Percentiles rank a stretch among this genome's conserved stretches.
These are phyloP conservation scores for Penicillium goetzii DNA, from an alignment of 495 filamentous ascomycete species.

Conservation along the genomic window DNA sequence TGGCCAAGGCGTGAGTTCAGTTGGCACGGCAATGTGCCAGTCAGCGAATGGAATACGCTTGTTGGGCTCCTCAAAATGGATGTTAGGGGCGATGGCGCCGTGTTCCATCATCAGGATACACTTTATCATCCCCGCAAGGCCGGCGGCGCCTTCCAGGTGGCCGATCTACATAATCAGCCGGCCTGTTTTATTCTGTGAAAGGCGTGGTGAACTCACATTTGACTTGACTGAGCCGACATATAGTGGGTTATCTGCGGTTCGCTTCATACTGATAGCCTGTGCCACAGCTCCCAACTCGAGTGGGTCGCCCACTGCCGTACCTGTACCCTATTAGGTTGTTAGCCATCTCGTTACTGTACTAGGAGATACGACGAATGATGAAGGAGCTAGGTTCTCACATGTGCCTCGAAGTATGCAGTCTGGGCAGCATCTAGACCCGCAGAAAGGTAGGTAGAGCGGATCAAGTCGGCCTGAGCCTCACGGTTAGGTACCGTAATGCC, in stretches of 20 bases:
- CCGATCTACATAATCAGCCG: neutral
- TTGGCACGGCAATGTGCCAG: too few species aligned
- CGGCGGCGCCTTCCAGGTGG: neutral
- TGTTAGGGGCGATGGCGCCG: neutral
- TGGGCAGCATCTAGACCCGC: neutral
- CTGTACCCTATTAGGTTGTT: neutral
- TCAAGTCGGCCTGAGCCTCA: neutral
- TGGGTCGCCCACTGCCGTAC: neutral
- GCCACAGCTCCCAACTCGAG: neutral
- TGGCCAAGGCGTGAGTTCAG: too few species aligned
- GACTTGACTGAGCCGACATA: neutral
- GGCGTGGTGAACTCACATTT: neutral
- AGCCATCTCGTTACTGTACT: neutral
- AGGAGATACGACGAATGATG: neutral
- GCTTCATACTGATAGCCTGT: neutral
- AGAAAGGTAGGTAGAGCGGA: neutral
- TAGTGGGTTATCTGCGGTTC: neutral
- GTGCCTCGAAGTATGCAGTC: slow-evolving; percentile 1
- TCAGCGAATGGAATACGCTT: too few species aligned
- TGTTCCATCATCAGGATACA: neutral
- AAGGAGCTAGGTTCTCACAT: neutral
- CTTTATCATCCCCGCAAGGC: neutral
- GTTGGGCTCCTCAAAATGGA: too few species aligned
- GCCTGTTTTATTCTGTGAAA: too few species aligned
- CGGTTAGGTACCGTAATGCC: neutral